Evolutionary conservation across 2,329 filamentous ascomycete genomes (phyloP), one percentile per base, ranked within the genome.

Genomic region (Hawksworthiomyces lignivorus): DNA sequence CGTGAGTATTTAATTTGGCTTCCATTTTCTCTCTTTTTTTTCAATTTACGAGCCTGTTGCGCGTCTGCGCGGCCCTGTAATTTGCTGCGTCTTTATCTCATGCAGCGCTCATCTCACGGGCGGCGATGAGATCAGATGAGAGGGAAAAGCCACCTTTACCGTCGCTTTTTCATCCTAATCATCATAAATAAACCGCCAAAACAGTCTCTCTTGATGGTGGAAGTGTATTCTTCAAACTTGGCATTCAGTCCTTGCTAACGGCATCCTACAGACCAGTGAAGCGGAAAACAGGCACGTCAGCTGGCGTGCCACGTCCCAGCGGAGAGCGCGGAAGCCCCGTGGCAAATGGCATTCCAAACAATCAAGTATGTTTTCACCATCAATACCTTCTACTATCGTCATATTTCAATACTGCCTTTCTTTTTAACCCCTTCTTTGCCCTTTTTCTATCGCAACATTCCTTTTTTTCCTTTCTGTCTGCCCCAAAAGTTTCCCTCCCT

Each of bases 241-340:
- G n/a, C n/a, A n/a, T n/a, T n/a, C n/a, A n/a, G n/a, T 12, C 21
- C 54, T 36, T 36, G 41, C 48, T 50, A 44, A 49, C 40, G 43
- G 49, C 41, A 40, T 53, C 38, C 52, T 49, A 9, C 32, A 89
- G 84, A 51, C 84, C 84, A 33, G 73, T 82, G 61, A 89, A 89
- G 68, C 87, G 84, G 66, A 83, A 82, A 61, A 71, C 72, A 47
- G 76, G 79, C 52, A 76, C 77, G 50, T 75, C 79, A 52, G 81
- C 80, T 58, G 84, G 82, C 54, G 71, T 85, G 57, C 75, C 82
- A 56, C 76, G 77, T 54, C 64, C 70, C 52, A 72, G 72, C 66
- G 79, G 77, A 61, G 80, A 82, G 62, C 71, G 76, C 52, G 75
- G 70, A 61, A 76, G 75, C 57, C 77, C 80, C 51, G 64, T 73